These are phyloP conservation scores for Ceratonia siliqua DNA, from an alignment of 306 rosid genomes.

Conservation along the genomic window DNA sequence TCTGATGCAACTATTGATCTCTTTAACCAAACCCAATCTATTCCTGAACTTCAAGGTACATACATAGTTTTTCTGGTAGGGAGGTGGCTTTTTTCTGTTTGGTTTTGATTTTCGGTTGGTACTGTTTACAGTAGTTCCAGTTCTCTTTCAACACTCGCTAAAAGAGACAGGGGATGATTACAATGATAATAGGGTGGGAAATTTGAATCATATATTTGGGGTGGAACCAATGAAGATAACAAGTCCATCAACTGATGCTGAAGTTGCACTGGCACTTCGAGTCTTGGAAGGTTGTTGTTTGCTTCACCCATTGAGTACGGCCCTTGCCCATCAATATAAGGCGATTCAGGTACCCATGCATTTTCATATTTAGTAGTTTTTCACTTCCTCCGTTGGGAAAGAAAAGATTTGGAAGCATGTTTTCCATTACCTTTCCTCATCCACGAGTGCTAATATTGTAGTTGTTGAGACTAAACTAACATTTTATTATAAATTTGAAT, in stretches of 20 bases:
- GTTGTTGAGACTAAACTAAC: not conserved
- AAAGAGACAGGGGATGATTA: conserved; percentile 59
- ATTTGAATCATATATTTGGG: conserved; percentile 71
- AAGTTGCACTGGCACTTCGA: conserved; percentile 63
- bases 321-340: conserved; percentile 62
- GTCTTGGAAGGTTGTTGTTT: conserved; percentile 79
- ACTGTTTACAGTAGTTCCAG: conserved; percentile 68
- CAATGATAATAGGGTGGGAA: conserved; percentile 45
- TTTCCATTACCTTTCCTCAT: not conserved
- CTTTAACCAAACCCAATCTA: conserved; percentile 67
- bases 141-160: conserved; percentile 74
- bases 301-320: conserved; percentile 60
- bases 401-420: not conserved
- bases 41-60: conserved; percentile 76
- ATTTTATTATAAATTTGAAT: not conserved
- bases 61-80: not conserved
- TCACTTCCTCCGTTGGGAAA: not conserved
- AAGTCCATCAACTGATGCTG: conserved; percentile 72
- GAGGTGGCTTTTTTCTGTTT: not conserved
- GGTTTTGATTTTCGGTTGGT: not conserved
- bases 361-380: not conserved
- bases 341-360: conserved; percentile 52
- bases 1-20: conserved; percentile 67
- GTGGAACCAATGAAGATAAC: conserved; percentile 71
- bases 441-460: not conserved